phyloP scores from a whole-genome alignment of 169 alveolate genomes.

The Eimeria praecox region DNA sequence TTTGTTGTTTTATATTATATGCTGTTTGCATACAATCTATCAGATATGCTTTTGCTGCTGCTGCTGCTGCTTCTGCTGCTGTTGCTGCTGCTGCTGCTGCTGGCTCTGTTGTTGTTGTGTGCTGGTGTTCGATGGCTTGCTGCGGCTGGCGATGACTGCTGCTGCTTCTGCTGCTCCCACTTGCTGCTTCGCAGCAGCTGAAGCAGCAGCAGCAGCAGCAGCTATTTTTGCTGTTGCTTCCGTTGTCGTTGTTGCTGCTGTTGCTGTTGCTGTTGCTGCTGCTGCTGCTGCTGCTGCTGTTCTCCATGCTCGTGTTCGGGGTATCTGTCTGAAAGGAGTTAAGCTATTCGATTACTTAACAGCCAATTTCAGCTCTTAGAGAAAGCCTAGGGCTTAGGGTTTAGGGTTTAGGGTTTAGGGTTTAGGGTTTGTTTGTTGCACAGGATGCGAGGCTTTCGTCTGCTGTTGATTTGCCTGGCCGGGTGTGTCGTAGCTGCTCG shows the following conservation, averaged over 20 bases:
- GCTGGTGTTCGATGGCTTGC: background rate
- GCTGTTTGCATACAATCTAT: too few species aligned
- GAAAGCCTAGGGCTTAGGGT: background rate
- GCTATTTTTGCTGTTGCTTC: background rate
- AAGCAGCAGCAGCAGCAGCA: too few species aligned
- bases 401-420: background rate
- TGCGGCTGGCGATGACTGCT: background rate
- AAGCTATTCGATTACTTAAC: too few species aligned
- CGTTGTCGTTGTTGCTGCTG: background rate
- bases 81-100: slow-evolving; percentile 26
- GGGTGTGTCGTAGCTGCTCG: background rate
- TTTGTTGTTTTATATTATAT: too few species aligned
- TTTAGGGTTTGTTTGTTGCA: background rate
- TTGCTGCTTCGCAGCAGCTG: too few species aligned
- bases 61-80: slow-evolving; percentile 35
- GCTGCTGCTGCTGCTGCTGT: background rate
- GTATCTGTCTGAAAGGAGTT: too few species aligned
- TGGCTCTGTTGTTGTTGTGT: too few species aligned
- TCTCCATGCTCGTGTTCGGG: background rate
- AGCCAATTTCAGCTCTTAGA: background rate
- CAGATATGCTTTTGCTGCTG: background rate
- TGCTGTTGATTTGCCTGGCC: slow-evolving; percentile 21
- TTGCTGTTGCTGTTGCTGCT: slow-evolving; percentile 9
- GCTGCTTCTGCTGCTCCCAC: slow-evolving; percentile 11
- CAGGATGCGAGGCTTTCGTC: background rate